Base-by-base conservation (phyloP, 305 asterid species). In the Solanum hybrid region DNA sequence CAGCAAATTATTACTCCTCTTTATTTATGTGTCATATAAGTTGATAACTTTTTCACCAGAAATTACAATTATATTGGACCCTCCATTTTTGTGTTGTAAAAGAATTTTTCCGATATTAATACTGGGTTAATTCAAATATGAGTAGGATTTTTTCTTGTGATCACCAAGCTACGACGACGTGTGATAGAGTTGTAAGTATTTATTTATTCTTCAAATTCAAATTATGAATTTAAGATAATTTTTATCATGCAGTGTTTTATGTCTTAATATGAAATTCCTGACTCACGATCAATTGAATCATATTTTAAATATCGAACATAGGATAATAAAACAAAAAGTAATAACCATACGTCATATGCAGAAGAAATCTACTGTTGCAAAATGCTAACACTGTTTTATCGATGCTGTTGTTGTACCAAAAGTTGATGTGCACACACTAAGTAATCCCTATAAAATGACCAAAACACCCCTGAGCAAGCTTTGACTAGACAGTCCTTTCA, bases 321-420 rank as follows among this genome's bases (percentile, higher is more conserved):
- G 14, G 1, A 22, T 69, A 12, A 69, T 71, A 71, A 71, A 71
- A 24, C 34, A 71, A 26, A 71, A 71, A 69, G 31, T n/a, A 71
- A 71, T 71, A 71, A 5, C 7, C 9, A 42, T 26, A 17, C 73
- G 88, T 13, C 88, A 24, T 86, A 34, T n/a, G 36, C 24, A 24
- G 5, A 66, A 66, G 60, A 86, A 86, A 64, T 38, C 27, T 4
- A 66, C 75, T 71, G 40, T 72, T 87, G 40, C 69, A 37, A 87
- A 72, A 78, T 87, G 89, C 71, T 71, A 72, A 87, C 89, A 87
- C 29, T 87, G 71, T 72, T 86, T 86, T 16, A 86, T 69, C n/a
- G 71, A 71, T 72, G 89, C 82, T 37, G 71, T 17, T 71, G 72
- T 31, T 87, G 13, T 87, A 87, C 71, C 89, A 87, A 87, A 71